phyloP scores from a whole-genome alignment of 768 basidiomycete genomes.

The Hypholoma sublateritium region DNA sequence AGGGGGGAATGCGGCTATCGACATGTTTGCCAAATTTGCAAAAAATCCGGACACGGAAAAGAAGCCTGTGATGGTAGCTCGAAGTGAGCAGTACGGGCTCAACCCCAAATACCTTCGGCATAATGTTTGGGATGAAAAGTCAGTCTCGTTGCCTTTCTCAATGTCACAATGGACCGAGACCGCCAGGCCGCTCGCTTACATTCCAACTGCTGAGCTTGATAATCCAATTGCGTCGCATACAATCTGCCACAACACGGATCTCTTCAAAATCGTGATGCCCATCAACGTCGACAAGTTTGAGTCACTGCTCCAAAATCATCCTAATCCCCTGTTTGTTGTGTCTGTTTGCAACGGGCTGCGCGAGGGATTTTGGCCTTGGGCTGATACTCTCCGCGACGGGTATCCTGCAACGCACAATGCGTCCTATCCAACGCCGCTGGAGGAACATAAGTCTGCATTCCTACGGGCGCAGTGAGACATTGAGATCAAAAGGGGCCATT shows the following conservation, averaged over 20 bases:
- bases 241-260: slow-evolving; percentile 20
- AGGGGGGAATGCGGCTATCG: no score
- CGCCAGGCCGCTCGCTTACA: slow-evolving; percentile 13
- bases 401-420: slow-evolving; percentile 24
- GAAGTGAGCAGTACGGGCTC: neutral
- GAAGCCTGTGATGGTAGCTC: neutral
- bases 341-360: slow-evolving; percentile 30
- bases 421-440: slow-evolving; percentile 5
- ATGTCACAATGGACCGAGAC: slow-evolving; percentile 18
- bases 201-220: neutral
- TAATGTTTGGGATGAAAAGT: slow-evolving; percentile 12
- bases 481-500: slow-evolving; percentile 17
- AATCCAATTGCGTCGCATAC: slow-evolving; percentile 22
- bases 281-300: slow-evolving; percentile 14
- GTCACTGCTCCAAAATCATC: slow-evolving; percentile 27
- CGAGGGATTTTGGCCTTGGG: slow-evolving; percentile 46
- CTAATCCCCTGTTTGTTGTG: slow-evolving; percentile 37
- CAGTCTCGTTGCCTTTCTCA: no score
- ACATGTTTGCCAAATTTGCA: neutral
- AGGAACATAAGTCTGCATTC: slow-evolving; percentile 18
- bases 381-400: slow-evolving; percentile 16
- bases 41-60: neutral
- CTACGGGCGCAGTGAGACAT: slow-evolving; percentile 18
- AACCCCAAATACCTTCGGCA: slow-evolving; percentile 12
- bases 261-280: slow-evolving; percentile 37